Base-by-base conservation (phyloP, 306 rosid genomes). In the Delonix regia region DNA sequence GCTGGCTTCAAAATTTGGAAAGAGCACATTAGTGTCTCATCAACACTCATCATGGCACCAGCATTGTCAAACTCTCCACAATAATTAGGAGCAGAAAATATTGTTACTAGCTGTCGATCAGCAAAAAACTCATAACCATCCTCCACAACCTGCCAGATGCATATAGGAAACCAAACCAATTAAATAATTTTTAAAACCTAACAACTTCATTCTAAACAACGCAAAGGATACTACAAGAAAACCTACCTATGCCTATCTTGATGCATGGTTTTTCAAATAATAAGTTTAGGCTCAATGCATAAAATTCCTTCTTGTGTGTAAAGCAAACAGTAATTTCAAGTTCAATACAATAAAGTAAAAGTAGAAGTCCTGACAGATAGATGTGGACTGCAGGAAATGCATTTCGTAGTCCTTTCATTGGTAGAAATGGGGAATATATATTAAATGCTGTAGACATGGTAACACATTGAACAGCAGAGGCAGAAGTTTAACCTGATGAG, bases 21-120 rank as follows among this genome's bases (percentile, higher is more conserved):
- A 57, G 98, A 94, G 81, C 98, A 94, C 98, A 94, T 94, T 19
- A 94, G 87, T 18, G 97, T 90, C 66, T 92, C 97, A 51, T 94
- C 98, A 80, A 92, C 98, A 45, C 98, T 94, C 98, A 94, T 94
- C 98, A 94, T 94, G 47, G 98, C 98, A 42, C 98, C 98, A 22
- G 98, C 97, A 82, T 94, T 94, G 83, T 92, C 95, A 69, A 92
- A 92, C 68, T 94, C 97, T 75, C 98, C 98, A 85, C 97, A 94
- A 79, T 94, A 94, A 87, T 94, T 94, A 55, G 98, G 97, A 13
- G 97, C 98, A 18, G 98, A 94, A 87, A 94, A 92, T 86, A 92
- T 87, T 7, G 98, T 94, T 75, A 94, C 98, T 27, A 94, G 97
- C 81, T 90, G 95, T 69, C 95, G 89, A 24, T 92, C 59, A 39